phyloP scores from a whole-genome alignment of 2,329 filamentous ascomycete species.

The Epichloe elymi region DNA sequence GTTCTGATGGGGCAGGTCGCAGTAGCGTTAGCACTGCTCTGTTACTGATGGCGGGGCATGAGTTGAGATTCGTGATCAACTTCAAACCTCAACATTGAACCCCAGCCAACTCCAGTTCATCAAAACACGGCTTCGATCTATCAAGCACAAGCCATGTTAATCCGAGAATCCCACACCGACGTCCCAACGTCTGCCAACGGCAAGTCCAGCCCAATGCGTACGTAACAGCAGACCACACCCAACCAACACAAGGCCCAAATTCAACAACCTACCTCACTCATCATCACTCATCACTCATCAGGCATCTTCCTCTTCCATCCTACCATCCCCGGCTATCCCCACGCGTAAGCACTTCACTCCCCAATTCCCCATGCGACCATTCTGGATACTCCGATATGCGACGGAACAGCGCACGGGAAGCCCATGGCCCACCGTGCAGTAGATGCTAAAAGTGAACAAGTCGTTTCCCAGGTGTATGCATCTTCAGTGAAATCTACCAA shows the following conservation, averaged over 20 bases:
- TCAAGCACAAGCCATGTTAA: slow-evolving; percentile 26
- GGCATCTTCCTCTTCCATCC: slow-evolving; percentile 87
- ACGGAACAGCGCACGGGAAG: too few relatives aligned
- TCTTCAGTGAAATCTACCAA: slow-evolving; percentile 95
- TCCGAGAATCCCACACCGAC: slow-evolving; percentile 40
- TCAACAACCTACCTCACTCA: slow-evolving; percentile 4
- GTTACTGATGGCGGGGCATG: background rate
- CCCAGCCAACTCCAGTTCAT: background rate
- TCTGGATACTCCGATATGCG: background rate
- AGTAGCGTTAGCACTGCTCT: background rate
- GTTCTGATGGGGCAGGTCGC: too few relatives aligned
- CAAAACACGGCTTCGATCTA: too few relatives aligned
- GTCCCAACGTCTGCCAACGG: slow-evolving; percentile 37
- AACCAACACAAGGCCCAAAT: background rate
- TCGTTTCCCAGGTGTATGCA: slow-evolving; percentile 68
- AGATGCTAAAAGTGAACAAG: slow-evolving; percentile 23
- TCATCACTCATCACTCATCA: slow-evolving; percentile 1
- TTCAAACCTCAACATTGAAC: too few relatives aligned
- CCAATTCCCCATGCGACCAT: background rate
- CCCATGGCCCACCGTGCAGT: background rate
- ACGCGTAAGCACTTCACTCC: slow-evolving; percentile 47
- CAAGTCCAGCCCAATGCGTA: slow-evolving; percentile 42
- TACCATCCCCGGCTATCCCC: slow-evolving; percentile 69
- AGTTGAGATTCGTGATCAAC: too few relatives aligned
- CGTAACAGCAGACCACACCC: slow-evolving; percentile 3